A percentile compares a stretch with the other conserved stretches of the same genome.
Conservation (phyloP, 306 rosid species). For the Astragalus membranaceus region DNA sequence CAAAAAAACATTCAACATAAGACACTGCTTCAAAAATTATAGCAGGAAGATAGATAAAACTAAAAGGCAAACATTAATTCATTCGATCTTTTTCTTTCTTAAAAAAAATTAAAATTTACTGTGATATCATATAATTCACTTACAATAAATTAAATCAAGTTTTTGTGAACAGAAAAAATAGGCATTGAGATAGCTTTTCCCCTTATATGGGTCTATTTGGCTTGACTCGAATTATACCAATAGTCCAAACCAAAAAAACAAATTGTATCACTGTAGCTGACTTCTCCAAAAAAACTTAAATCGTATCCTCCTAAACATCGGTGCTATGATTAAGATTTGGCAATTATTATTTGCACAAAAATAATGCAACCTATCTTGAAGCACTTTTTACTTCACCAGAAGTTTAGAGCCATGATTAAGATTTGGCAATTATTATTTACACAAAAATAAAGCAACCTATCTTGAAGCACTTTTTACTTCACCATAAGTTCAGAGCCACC, state of each 20-base stretch:
- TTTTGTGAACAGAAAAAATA: no score
- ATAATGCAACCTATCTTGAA: conserved; percentile 4
- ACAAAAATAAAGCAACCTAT: not conserved
- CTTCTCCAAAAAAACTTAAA: conserved; percentile 2
- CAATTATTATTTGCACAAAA: conserved; percentile 1
- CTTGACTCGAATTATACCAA: no score
- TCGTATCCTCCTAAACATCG: not conserved
- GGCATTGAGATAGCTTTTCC: no score
- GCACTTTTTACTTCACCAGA: not conserved
- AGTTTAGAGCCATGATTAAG: not conserved
- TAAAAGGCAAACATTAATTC: not conserved
- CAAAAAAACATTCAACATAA: not conserved
- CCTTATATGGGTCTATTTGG: no score
- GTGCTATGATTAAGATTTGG: not conserved
- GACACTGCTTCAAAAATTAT: not conserved
- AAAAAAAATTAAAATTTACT: not conserved
- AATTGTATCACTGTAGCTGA: conserved; percentile 5
- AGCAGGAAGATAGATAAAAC: not conserved
- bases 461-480: not conserved
- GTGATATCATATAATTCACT: not conserved
- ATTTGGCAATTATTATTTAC: not conserved
- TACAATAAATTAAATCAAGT: not conserved
- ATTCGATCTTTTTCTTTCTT: not conserved
- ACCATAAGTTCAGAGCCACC: conserved; percentile 15
- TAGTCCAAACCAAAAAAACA: not conserved